Evolutionary conservation across 2,329 filamentous ascomycete genomes (phyloP).

Genomic region (Balansia obtecta): DNA sequence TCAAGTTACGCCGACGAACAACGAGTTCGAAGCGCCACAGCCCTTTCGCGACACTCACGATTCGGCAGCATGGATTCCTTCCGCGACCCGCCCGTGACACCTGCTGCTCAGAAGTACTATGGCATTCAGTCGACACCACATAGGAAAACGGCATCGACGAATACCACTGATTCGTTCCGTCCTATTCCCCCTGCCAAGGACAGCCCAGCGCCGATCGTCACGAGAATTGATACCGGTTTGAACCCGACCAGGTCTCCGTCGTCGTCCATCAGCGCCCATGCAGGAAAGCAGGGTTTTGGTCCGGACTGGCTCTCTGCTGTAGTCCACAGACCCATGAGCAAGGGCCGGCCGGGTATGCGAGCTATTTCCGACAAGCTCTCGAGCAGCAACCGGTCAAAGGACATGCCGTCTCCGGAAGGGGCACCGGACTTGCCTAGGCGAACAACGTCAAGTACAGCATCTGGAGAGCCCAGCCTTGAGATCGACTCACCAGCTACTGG

Average conservation of each 20-base stretch:
- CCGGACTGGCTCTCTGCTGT: conserved; percentile 42
- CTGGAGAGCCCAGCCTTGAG: conserved; percentile 58
- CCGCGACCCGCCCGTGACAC: conserved; percentile 46
- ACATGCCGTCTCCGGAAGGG: conserved; percentile 39
- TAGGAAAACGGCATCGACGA: conserved; percentile 49
- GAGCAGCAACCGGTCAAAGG: conserved; percentile 40
- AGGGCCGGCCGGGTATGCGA: conserved; percentile 55
- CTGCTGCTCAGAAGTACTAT: conserved; percentile 61
- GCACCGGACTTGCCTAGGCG: conserved; percentile 53
- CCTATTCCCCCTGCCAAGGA: conserved; percentile 42
- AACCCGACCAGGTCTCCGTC: conserved; percentile 25
- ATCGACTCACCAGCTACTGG: conserved; percentile 59
- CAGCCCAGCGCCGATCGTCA: conserved; percentile 40
- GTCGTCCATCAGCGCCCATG: conserved; percentile 25
- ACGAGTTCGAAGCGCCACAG: conserved; percentile 50
- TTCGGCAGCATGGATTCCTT: conserved; percentile 70
- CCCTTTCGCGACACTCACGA: conserved; percentile 60
- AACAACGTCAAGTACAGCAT: conserved; percentile 64
- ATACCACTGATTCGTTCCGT: conserved; percentile 41
- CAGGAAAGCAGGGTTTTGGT: conserved; percentile 31
- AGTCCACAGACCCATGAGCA: conserved; percentile 36
- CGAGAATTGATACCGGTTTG: conserved; percentile 39
- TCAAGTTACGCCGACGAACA: conserved; percentile 70
- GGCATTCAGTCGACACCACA: conserved; percentile 36
- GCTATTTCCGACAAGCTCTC: conserved; percentile 70